These are phyloP conservation scores for Isabelozyma gotoi DNA, from an alignment of 805 yeast species.

Conservation along the genomic window DNA sequence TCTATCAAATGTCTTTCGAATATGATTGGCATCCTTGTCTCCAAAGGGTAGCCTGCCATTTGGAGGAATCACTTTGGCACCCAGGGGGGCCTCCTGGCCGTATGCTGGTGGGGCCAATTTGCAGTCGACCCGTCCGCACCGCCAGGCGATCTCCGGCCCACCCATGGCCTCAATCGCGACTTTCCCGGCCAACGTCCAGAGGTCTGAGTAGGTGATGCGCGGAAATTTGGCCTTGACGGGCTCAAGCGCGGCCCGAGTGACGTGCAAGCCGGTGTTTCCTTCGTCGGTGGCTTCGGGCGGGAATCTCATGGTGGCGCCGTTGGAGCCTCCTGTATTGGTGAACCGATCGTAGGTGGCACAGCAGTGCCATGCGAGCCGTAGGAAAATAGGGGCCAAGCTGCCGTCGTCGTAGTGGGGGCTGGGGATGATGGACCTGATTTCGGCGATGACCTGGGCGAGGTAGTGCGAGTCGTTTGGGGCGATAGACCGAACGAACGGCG, in stretches of 20 bases:
- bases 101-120: too few relatives aligned
- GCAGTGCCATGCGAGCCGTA: constrained; percentile 84
- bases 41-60: constrained; percentile 55
- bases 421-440: constrained; percentile 30
- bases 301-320: constrained; percentile 52
- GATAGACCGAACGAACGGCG: constrained; percentile 8
- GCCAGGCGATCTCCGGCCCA: constrained; percentile 64
- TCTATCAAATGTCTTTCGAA: constrained; percentile 44
- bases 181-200: constrained; percentile 74
- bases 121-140: constrained; percentile 47
- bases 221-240: constrained; percentile 58
- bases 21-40: constrained; percentile 42
- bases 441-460: constrained; percentile 25
- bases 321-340: constrained; percentile 60
- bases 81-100: too few relatives aligned
- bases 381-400: constrained; percentile 73
- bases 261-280: constrained; percentile 50
- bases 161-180: constrained; percentile 61
- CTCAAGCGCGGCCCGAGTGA: constrained; percentile 56
- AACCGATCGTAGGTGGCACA: constrained; percentile 74
- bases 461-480: constrained; percentile 10
- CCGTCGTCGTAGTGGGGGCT: constrained; percentile 57
- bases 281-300: constrained; percentile 54
- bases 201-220: constrained; percentile 62
- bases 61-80: constrained; percentile 36